Percentiles rank a stretch among this genome's conserved stretches.
These are phyloP conservation scores for Discostella pseudostelligera DNA, from an alignment of 108 stramenopile species.

Conservation along the genomic window DNA sequence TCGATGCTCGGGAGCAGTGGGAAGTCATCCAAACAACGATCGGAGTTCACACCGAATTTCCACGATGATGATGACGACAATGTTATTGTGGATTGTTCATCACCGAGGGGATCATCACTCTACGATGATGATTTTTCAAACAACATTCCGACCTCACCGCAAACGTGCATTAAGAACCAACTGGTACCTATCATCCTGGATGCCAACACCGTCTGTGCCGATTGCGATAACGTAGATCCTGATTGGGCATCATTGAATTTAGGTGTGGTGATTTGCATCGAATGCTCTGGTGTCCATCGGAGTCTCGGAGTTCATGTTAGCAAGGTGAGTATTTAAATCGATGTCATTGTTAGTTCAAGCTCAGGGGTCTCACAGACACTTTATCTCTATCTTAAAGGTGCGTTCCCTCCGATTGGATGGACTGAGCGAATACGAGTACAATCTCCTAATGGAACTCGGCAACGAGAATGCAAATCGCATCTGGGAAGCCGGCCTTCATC, in stretches of 20 bases:
- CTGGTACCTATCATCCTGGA: constrained; percentile 61
- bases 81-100: constrained; percentile 13
- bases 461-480: constrained; percentile 76
- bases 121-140: constrained; percentile 11
- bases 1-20: constrained; percentile 32
- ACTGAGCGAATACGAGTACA: constrained; percentile 60
- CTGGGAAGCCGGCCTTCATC: constrained; percentile 78
- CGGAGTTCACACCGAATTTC: constrained; percentile 48
- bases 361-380: neutral
- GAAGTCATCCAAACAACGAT: constrained; percentile 24
- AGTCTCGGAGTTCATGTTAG: constrained; percentile 96
- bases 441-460: constrained; percentile 62
- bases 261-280: constrained; percentile 92
- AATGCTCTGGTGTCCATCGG: constrained; percentile 97
- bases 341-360: neutral
- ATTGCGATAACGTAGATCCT: constrained; percentile 76
- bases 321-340: constrained; percentile 76
- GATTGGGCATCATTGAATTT: constrained; percentile 89
- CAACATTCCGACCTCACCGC: constrained; percentile 1
- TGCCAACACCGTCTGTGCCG: constrained; percentile 73
- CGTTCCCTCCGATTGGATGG: constrained; percentile 76
- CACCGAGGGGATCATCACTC: constrained; percentile 4
- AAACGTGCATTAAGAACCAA: constrained; percentile 32
- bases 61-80: constrained; percentile 30
- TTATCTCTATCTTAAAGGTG: constrained; percentile 37